These are phyloP conservation scores for Sporothrix inflata DNA, from an alignment of 2,329 filamentous ascomycete species.

Conservation along the genomic window DNA sequence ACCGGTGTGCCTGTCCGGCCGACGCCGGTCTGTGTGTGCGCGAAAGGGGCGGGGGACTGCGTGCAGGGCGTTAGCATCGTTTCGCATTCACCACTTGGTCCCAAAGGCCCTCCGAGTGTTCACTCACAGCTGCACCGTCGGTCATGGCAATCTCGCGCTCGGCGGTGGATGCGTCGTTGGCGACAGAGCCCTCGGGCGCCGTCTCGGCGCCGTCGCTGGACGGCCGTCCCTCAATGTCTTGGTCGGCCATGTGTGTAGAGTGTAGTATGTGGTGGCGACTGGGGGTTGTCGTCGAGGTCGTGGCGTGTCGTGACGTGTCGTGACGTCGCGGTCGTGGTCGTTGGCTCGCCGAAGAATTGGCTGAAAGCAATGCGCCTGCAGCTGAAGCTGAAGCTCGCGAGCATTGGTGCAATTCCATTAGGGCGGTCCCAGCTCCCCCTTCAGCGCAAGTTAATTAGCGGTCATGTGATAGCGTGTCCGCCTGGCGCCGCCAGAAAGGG, in stretches of 20 bases:
- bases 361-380: background rate
- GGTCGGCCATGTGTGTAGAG: conserved; percentile 5
- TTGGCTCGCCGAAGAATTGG: background rate
- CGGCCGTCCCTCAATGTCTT: conserved; percentile 12
- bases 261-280: background rate
- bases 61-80: too few species aligned
- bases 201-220: conserved; percentile 2
- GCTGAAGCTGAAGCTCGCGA: background rate
- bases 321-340: too few species aligned
- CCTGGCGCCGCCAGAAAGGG: conserved; percentile 13
- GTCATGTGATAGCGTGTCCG: conserved; percentile 30
- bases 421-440: background rate
- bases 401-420: background rate
- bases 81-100: too few species aligned
- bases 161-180: background rate
- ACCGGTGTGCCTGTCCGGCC: conserved; percentile 54
- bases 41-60: conserved; percentile 21
- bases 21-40: conserved; percentile 27
- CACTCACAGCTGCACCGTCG: conserved; percentile 1
- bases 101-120: too few species aligned
- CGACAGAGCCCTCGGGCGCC: conserved; percentile 4
- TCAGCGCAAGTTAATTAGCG: background rate
- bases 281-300: background rate
- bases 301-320: background rate
- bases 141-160: conserved; percentile 16